phyloP scores from a whole-genome alignment of 2,329 filamentous ascomycete genomes.

The Zarea fungicola region DNA sequence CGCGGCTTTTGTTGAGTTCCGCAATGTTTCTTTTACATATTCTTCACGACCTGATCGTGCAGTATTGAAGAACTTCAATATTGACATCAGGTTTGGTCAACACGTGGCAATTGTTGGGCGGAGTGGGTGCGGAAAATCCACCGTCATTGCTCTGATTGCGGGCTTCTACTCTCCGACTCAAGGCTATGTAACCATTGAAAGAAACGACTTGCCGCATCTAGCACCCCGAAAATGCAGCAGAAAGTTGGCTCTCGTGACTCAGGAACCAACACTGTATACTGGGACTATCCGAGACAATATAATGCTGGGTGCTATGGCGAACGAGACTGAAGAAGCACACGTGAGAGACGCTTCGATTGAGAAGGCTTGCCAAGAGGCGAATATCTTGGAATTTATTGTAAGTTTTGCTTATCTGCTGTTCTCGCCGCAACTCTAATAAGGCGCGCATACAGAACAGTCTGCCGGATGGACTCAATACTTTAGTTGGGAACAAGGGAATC shows the following conservation, averaged over 20 bases:
- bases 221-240: slow-evolving; percentile 18
- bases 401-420: too few relatives aligned
- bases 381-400: background rate
- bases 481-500: slow-evolving; percentile 51
- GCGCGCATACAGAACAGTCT: background rate
- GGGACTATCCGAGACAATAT: slow-evolving; percentile 30
- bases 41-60: too few relatives aligned
- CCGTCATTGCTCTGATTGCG: slow-evolving; percentile 25
- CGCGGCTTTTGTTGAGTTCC: too few relatives aligned
- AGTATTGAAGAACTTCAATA: too few relatives aligned
- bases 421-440: too few relatives aligned
- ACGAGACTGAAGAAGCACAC: slow-evolving; percentile 19
- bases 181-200: slow-evolving; percentile 4
- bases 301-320: slow-evolving; percentile 18
- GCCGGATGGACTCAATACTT: slow-evolving; percentile 43
- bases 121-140: slow-evolving; percentile 23
- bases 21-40: too few relatives aligned
- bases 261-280: slow-evolving; percentile 24
- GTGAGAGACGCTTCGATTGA: too few relatives aligned
- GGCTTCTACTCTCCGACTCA: slow-evolving; percentile 20
- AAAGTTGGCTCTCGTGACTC: slow-evolving; percentile 21
- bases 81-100: slow-evolving; percentile 3
- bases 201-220: slow-evolving; percentile 1
- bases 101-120: slow-evolving; percentile 9
- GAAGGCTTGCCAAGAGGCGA: slow-evolving; percentile 8